These are phyloP conservation scores for Jaapia argillacea DNA, from an alignment of 768 basidiomycete genomes.

Conservation along the genomic window DNA sequence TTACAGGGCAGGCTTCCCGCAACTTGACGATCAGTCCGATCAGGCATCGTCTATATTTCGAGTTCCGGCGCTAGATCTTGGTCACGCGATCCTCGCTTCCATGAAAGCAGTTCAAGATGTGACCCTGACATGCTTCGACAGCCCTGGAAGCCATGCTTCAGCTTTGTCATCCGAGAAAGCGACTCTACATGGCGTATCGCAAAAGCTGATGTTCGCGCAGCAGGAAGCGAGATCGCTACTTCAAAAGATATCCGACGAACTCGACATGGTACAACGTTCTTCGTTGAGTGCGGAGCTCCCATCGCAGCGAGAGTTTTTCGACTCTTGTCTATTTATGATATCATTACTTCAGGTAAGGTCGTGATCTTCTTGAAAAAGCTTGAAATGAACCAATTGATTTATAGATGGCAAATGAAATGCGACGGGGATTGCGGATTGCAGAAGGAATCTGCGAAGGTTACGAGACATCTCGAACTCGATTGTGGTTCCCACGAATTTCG, in stretches of 20 bases:
- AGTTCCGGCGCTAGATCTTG: constrained; percentile 22
- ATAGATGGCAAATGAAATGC: constrained; percentile 35
- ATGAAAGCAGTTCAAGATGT: constrained; percentile 24
- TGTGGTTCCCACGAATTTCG: constrained; percentile 32
- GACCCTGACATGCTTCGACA: constrained; percentile 20
- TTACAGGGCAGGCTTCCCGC: constrained; percentile 2
- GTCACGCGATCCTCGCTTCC: constrained; percentile 22
- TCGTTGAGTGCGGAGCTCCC: constrained; percentile 10
- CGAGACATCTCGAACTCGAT: constrained; percentile 20
- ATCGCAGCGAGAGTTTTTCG: constrained; percentile 22
- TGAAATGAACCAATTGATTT: background rate
- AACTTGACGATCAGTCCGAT: background rate
- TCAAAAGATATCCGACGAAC: constrained; percentile 19
- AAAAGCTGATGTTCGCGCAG: constrained; percentile 13
- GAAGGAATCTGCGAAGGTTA: constrained; percentile 20
- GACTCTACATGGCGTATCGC: constrained; percentile 9
- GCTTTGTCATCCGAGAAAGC: background rate
- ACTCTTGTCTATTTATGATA: constrained; percentile 30
- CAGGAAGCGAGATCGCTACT: constrained; percentile 21
- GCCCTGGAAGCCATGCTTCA: background rate
- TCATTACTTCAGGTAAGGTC: constrained; percentile 38
- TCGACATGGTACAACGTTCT: constrained; percentile 16
- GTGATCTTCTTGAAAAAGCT: too few relatives aligned
- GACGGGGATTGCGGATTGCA: constrained; percentile 23
- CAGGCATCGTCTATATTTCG: constrained; percentile 10